These are phyloP conservation scores for Mycena amicta DNA, from an alignment of 768 basidiomycete species.

Conservation along the genomic window DNA sequence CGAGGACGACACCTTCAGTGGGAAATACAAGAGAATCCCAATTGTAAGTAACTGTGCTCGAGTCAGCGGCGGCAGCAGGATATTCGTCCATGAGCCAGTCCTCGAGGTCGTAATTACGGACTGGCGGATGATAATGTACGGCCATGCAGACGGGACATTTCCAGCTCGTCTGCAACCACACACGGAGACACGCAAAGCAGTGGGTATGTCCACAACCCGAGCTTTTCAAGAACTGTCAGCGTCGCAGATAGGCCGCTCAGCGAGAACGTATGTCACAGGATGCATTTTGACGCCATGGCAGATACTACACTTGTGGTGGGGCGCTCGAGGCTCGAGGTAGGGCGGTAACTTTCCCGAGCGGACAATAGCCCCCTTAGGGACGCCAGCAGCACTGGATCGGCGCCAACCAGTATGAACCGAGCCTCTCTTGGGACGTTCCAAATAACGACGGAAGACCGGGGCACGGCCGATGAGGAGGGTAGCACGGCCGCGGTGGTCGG, in stretches of 20 bases:
- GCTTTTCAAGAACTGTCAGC: not conserved
- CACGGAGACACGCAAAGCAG: constrained; percentile 4
- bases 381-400: not conserved
- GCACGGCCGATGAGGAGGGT: not conserved
- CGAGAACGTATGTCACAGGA: not conserved
- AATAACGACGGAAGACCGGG: not conserved
- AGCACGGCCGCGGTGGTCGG: not conserved
- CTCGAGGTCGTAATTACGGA: not conserved
- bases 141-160: not conserved
- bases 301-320: not conserved
- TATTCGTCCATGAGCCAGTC: not conserved
- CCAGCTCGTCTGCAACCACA: constrained; percentile 2
- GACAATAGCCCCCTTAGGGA: not conserved
- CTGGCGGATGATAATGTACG: not conserved
- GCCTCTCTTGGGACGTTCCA: not conserved
- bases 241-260: not conserved
- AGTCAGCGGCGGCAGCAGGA: not conserved
- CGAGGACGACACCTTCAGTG: not conserved
- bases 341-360: not conserved
- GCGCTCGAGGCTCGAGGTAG: not conserved
- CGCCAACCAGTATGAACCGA: not conserved
- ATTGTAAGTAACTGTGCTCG: not conserved
- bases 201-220: constrained; percentile 7
- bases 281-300: not conserved
- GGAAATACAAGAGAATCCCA: not conserved